Percentiles rank a stretch among this genome's conserved stretches.
Conservation (phyloP, 2,329 filamentous ascomycete genomes). For the Harringtonia lauricola region DNA sequence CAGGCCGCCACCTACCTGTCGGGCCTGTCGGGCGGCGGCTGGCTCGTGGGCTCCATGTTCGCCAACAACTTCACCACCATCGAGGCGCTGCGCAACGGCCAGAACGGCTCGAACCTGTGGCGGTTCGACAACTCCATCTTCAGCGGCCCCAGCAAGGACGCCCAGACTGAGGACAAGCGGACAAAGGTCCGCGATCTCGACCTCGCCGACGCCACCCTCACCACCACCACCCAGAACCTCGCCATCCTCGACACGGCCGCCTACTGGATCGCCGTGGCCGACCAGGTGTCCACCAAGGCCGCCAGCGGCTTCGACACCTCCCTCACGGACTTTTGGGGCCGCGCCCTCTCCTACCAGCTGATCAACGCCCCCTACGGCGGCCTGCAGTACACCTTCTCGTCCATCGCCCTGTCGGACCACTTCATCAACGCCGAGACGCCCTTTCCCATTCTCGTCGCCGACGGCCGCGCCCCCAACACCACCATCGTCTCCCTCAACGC, state of each 20-base stretch:
- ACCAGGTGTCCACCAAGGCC: slow-evolving; percentile 48
- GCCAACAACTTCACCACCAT: slow-evolving; percentile 76
- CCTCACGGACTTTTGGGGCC: slow-evolving; percentile 83
- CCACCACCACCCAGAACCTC: slow-evolving; percentile 7
- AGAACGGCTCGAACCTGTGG: slow-evolving; percentile 20
- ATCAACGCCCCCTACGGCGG: slow-evolving; percentile 68
- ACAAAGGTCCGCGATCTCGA: neutral
- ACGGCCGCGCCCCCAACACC: slow-evolving; percentile 33
- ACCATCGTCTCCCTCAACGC: slow-evolving; percentile 39
- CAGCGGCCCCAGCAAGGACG: slow-evolving; percentile 17
- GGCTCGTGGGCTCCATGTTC: slow-evolving; percentile 75
- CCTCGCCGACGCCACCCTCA: neutral
- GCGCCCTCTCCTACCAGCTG: slow-evolving; percentile 76
- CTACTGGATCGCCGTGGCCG: slow-evolving; percentile 50
- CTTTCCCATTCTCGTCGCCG: slow-evolving; percentile 38
- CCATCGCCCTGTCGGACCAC: slow-evolving; percentile 33
- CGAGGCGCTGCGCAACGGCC: slow-evolving; percentile 37
- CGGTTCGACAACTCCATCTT: slow-evolving; percentile 24
- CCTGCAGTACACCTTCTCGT: slow-evolving; percentile 70
- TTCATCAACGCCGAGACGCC: slow-evolving; percentile 32
- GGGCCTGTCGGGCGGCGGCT: slow-evolving; percentile 72
- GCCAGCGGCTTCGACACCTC: slow-evolving; percentile 56
- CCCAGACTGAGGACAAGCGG: slow-evolving; percentile 12
- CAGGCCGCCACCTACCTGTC: slow-evolving; percentile 73
- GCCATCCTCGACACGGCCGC: slow-evolving; percentile 16